phyloP scores from a whole-genome alignment of 2,329 filamentous ascomycete species.

The Ceratocystis huliohia region DNA sequence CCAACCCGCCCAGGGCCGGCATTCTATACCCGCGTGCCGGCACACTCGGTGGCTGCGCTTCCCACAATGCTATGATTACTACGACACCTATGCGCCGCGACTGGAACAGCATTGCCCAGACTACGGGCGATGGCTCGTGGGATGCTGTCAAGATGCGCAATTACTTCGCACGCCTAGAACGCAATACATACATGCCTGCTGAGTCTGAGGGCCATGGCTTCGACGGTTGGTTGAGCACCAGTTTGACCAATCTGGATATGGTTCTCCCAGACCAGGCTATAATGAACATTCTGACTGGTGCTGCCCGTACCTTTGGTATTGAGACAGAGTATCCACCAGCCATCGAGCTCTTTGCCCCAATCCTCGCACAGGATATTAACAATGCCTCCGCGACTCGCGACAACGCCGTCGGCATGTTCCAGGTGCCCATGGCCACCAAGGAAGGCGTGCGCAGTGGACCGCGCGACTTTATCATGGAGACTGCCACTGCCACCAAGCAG shows the following conservation, averaged over 20 bases:
- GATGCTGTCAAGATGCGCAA: slow-evolving; percentile 31
- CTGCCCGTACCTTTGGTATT: slow-evolving; percentile 26
- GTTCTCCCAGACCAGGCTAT: slow-evolving; percentile 27
- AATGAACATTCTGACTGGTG: slow-evolving; percentile 25
- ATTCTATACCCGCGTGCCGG: slow-evolving; percentile 31
- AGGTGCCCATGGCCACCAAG: slow-evolving; percentile 45
- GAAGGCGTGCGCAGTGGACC: slow-evolving; percentile 40
- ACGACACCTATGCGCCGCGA: slow-evolving; percentile 28
- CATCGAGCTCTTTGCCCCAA: slow-evolving; percentile 24
- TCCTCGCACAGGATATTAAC: slow-evolving; percentile 26
- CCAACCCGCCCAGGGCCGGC: slow-evolving; percentile 26
- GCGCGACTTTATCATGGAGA: slow-evolving; percentile 41
- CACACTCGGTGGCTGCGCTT: slow-evolving; percentile 30
- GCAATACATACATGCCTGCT: slow-evolving; percentile 31
- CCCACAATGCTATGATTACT: slow-evolving; percentile 27
- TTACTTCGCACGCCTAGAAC: slow-evolving; percentile 34
- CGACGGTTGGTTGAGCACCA: slow-evolving; percentile 29
- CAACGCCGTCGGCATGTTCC: slow-evolving; percentile 33
- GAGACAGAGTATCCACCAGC: slow-evolving; percentile 22
- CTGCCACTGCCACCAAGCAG: slow-evolving; percentile 23
- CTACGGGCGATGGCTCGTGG: slow-evolving; percentile 36
- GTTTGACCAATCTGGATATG: slow-evolving; percentile 23
- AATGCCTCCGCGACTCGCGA: slow-evolving; percentile 23
- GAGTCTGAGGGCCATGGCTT: slow-evolving; percentile 33
- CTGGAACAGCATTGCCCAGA: slow-evolving; percentile 30